Evolutionary conservation across 202 grass and related monocot genomes (phyloP), one percentile per base, ranked within the genome.

Genomic region (Hordeum pubiflorum): DNA sequence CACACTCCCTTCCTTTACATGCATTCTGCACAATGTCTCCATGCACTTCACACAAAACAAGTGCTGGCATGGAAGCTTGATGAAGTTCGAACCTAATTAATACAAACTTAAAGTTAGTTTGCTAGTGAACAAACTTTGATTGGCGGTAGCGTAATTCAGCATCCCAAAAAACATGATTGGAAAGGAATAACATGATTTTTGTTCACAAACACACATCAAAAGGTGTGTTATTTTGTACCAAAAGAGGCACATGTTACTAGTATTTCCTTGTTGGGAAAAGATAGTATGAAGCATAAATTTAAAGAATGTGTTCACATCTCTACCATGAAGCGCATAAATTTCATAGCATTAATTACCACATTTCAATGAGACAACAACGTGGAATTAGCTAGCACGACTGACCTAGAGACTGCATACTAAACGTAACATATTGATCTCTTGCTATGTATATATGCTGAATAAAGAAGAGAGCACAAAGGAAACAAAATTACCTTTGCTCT

Each of bases 1-100:
- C 71, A 97, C 86, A 54, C 70, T 87, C 32, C 90, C 93, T 84
- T 97, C 93, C 69, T 83, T 87, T 56, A 97, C 93, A 74, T 97
- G 93, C 78, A 97, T 93, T 46, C 63, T 91, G 69, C 77, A 91
- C 63, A 91, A 91, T 38, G 88, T 97, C 69, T 91, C 86, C 90
- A 93, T 86, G 60, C 90, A 97, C 34, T 91, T 91, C 34, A 68
- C 56, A 43, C 93, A 97, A 73, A 97, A 97, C 10, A 87, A 80
- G 83, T 97, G 93, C 58, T 86, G 86, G 43, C 88, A 93, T 65
- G 93, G 84, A 68, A 97, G 90, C 63, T 78, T 89, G 34, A 92
- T 63, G 60, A 97, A 97, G 22, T 87, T 85, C n/a, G 88, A 89
- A 62, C 93, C 93, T 96, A 60, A 69, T 77, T 81, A 17, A 60